Base-by-base conservation (phyloP, 2,329 filamentous ascomycete species). In the Dactylellina sp. region DNA sequence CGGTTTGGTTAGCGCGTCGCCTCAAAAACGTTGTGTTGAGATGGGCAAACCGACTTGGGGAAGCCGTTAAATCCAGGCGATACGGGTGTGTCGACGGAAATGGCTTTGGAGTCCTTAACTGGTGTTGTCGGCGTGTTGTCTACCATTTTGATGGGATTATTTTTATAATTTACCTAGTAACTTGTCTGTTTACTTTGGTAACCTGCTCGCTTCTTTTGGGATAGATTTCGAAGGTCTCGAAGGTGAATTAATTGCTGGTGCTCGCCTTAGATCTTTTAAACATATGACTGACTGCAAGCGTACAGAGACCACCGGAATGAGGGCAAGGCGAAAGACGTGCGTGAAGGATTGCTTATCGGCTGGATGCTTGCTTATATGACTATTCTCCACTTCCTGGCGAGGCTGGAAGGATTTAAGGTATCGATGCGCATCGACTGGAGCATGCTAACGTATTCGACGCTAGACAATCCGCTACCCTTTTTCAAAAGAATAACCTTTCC, bases 21-120 rank as follows among this genome's bases (percentile, higher is more conserved):
- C 6, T 14, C 12, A 42, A 28, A 6, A 44, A 24, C 32, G 9
- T 18, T 7, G 59, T 32, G 20, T 39, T 65, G 60, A 40, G 39
- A 16, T 20, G 44, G 20, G 46, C 35, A 37, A 37, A 64, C 60
- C 46, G 39, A 65, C 61, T 65, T 65, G 18, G 61, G 61, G 22
- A 65, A 65, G 24, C 61, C 61, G 50, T 50, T 44, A 18, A 65
- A 57, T 25, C 5, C 22, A 1, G 39, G 61, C 12, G 61, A 56
- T 11, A 11, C 4, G 4, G 25, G 39, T 39, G 46, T 52, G n/a
- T 62, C 42, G 44, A 20, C 32, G 20, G 59, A 11, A n/a, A 39
- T 12, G 6, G 28, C 2, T 22, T 61, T 12, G 3, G 25, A 1
- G 11, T 47, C 37, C 18, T 55, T 64, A 24, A 46, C 56, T 3